A percentile compares a stretch with the other conserved stretches of the same genome.
These are phyloP conservation scores for Parmelia sp. DNA, from an alignment of 495 filamentous ascomycete species.

Conservation along the genomic window DNA sequence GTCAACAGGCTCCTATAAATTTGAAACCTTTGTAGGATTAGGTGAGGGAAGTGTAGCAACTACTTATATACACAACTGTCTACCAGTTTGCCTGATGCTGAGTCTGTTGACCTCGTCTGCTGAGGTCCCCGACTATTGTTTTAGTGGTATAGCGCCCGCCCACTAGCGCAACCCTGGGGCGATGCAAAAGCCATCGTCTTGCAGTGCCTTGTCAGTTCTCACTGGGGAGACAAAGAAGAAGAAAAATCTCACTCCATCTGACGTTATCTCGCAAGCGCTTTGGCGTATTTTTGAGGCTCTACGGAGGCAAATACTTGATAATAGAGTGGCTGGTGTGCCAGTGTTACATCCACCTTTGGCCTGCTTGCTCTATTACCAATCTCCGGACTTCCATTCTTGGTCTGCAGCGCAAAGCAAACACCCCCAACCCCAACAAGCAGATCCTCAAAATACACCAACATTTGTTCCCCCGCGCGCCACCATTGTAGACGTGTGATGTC, in stretches of 20 bases:
- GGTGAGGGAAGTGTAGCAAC: background rate
- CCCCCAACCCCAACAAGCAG: too few relatives aligned
- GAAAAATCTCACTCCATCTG: background rate
- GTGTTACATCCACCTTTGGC: background rate
- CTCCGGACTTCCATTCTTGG: background rate
- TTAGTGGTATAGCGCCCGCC: background rate
- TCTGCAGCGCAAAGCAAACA: background rate
- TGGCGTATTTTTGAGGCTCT: background rate
- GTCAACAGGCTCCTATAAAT: background rate
- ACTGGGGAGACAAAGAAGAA: too few relatives aligned
- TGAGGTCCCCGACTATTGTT: background rate
- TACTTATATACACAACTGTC: background rate
- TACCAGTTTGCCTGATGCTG: background rate
- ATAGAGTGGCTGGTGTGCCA: background rate
- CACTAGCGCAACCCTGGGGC: background rate
- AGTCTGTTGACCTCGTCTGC: background rate
- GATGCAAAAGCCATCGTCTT: background rate
- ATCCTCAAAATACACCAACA: slow-evolving; percentile 13
- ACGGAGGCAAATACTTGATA: background rate
- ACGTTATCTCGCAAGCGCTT: background rate
- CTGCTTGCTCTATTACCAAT: too few relatives aligned
- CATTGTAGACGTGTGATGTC: background rate
- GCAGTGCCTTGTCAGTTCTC: background rate
- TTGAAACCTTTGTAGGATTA: background rate
- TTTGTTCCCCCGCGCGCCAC: background rate